phyloP scores from a whole-genome alignment of 305 asterid species.

The Fraxinus xanthoxyloides region DNA sequence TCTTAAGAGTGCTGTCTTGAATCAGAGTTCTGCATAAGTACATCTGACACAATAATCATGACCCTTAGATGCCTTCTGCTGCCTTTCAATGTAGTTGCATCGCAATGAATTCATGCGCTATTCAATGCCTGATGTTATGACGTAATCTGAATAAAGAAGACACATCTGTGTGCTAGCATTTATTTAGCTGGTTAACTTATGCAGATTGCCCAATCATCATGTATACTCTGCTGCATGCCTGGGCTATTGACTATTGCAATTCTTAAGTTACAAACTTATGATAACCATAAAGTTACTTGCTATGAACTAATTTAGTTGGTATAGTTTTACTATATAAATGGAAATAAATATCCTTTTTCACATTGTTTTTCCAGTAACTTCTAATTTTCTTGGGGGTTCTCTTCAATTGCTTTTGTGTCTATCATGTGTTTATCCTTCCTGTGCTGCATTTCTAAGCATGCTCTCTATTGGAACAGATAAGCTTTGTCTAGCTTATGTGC shows the following conservation, averaged over 20 bases:
- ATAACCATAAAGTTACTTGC: neutral
- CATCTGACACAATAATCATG: neutral
- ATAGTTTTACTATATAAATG: neutral
- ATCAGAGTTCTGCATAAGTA: neutral
- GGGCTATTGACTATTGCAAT: neutral
- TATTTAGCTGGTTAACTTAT: neutral
- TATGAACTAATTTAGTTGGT: constrained; percentile 3
- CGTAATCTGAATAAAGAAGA: neutral
- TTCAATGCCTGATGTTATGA: constrained; percentile 9
- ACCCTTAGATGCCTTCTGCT: neutral
- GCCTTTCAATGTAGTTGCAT: neutral
- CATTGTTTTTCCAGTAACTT: neutral
- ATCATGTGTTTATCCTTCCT: neutral
- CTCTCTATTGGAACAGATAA: constrained; percentile 1
- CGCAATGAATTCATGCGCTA: constrained; percentile 1
- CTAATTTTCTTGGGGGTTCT: neutral
- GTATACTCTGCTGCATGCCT: neutral
- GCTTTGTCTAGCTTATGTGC: neutral
- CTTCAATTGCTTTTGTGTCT: neutral
- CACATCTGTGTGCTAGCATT: neutral
- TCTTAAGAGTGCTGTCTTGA: constrained; percentile 12
- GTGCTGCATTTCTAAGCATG: neutral
- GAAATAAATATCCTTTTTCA: neutral
- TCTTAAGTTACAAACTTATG: neutral
- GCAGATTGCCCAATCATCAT: neutral